Base-by-base conservation (phyloP, 1,284 basidiomycete species). In the Moniliophthora roreri region DNA sequence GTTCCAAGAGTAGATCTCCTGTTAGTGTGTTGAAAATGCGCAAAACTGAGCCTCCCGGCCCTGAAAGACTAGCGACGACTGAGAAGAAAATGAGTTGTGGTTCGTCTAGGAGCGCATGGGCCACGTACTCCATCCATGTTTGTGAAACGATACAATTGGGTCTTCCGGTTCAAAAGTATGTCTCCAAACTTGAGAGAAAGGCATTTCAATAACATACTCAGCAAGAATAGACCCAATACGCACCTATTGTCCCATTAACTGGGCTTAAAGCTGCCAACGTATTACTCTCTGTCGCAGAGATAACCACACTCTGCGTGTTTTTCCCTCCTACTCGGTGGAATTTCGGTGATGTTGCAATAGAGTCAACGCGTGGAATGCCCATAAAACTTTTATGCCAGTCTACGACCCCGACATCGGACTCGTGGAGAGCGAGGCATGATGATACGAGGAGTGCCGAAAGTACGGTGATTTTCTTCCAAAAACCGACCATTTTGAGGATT, bases 331-430 rank as follows among this genome's bases (percentile, higher is more conserved):
- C 68, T 47, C 72, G 66, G 60, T 80, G 80, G 59, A 89, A 83
- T n/a, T 70, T 63, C 1, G 88, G 89, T 7, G 81, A 72, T 8
- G 80, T 79, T 15, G 73, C 64, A 0, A 61, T 64, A 5, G 78
- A 73, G n/a, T 71, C 66, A 28, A 72, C 63, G 9, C 85, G 68
- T 0, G 91, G 89, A 7, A 87, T 75, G 20, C 93, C 93, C 52
- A 93, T 72, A 24, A 89, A 77, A 18, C 78, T 69, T 59, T 84
- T 87, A 71, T 95, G 81, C 93, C 93, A 95, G 74, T 95, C 93
- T 35, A 93, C 80, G 32, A 92, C 75, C 48, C 93, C 93, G 34
- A 85, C 91, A 56, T 91, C 87, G 26, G 85, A 82, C 62, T 87
- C 78, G 53, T 89, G 82, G 21, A 90, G 68, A 23, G 84, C 85